These are phyloP conservation scores for Ceratobasidium sp. DNA, from an alignment of 1,284 basidiomycete species.

Conservation along the genomic window DNA sequence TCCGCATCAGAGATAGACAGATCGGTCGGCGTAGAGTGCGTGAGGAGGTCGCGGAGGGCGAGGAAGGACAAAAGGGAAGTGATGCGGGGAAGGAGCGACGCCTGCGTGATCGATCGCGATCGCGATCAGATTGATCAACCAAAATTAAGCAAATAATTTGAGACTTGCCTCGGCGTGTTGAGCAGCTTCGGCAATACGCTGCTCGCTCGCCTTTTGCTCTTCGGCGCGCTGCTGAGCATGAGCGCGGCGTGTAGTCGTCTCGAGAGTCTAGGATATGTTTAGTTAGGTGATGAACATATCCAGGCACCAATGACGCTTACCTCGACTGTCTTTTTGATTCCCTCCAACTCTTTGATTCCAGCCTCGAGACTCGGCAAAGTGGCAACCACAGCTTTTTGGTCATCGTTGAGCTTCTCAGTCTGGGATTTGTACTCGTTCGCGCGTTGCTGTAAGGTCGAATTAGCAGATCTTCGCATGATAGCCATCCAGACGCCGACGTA, in stretches of 20 bases:
- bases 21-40: conserved; percentile 51
- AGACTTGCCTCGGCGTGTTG: conserved; percentile 67
- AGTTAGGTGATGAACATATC: conserved; percentile 1
- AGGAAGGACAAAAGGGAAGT: conserved; percentile 72
- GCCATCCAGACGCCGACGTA: too few relatives aligned
- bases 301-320: conserved; percentile 56
- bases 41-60: conserved; percentile 68
- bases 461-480: too few relatives aligned
- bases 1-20: conserved; percentile 63
- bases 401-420: conserved; percentile 78
- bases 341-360: conserved; percentile 79
- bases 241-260: neutral
- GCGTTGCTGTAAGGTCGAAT: conserved; percentile 53
- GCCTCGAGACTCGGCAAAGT: conserved; percentile 79
- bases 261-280: conserved; percentile 54
- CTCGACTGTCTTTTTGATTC: conserved; percentile 83
- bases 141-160: neutral
- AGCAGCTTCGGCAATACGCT: conserved; percentile 66
- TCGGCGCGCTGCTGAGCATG: conserved; percentile 62
- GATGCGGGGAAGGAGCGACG: conserved; percentile 56
- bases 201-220: conserved; percentile 59
- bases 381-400: conserved; percentile 77
- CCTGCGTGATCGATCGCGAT: conserved; percentile 52
- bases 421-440: conserved; percentile 55
- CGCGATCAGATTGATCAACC: conserved; percentile 36